Evolutionary conservation across 2,329 filamentous ascomycete species (phyloP).

Genomic region (Hymenoscyphus fructigenus): DNA sequence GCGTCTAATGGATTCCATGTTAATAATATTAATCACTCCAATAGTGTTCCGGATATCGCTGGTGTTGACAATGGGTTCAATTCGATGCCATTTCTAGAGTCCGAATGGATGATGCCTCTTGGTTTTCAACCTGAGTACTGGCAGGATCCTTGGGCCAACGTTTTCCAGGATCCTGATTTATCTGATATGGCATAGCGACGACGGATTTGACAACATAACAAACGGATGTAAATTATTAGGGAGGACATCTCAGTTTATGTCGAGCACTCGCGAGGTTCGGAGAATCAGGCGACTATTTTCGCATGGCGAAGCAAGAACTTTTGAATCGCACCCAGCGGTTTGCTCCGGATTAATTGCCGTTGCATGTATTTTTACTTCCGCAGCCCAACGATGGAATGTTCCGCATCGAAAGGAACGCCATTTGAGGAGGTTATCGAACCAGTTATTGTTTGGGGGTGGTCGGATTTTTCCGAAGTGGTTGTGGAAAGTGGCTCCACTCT

Average conservation of each 20-base stretch:
- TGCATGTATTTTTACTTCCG: neutral
- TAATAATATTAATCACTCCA: neutral
- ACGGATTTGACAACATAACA: neutral
- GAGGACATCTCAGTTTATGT: neutral
- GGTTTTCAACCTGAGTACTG: constrained; percentile 18
- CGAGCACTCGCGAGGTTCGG: neutral
- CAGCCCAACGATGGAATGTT: neutral
- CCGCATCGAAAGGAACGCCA: neutral
- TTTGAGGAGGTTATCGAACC: neutral
- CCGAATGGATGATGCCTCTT: constrained; percentile 21
- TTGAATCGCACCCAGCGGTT: neutral
- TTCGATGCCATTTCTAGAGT: constrained; percentile 11
- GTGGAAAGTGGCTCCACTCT: constrained; percentile 10
- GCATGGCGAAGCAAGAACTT: neutral
- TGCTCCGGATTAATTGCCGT: neutral
- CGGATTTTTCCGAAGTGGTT: constrained; percentile 6
- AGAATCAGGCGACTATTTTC: neutral
- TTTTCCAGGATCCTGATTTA: constrained; percentile 16
- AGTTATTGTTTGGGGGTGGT: constrained; percentile 2
- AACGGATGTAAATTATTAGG: neutral
- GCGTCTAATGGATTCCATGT: neutral
- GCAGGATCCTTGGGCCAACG: constrained; percentile 20
- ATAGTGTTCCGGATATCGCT: neutral
- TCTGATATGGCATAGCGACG: constrained; percentile 8
- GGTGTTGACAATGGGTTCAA: neutral